phyloP scores from a whole-genome alignment of 1,284 basidiomycete genomes.

The Cystobasidium pallidum region DNA sequence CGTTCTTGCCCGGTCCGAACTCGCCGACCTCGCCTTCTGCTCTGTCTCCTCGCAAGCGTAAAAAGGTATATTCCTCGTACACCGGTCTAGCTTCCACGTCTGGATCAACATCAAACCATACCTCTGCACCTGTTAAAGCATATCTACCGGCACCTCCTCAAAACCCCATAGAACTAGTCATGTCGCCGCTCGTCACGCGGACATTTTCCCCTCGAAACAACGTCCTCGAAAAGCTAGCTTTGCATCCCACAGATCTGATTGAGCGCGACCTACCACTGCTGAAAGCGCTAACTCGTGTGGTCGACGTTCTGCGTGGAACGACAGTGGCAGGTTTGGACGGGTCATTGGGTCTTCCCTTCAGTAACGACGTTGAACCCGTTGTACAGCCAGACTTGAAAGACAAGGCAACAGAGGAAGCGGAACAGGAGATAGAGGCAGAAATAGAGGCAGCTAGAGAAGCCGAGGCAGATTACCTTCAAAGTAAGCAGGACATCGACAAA shows the following conservation, averaged over 20 bases:
- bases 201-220: slow-evolving; percentile 49
- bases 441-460: background rate
- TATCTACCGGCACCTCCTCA: slow-evolving; percentile 50
- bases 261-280: slow-evolving; percentile 51
- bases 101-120: slow-evolving; percentile 34
- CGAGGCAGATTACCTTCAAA: background rate
- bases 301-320: slow-evolving; percentile 50
- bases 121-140: slow-evolving; percentile 39
- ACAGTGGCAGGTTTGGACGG: slow-evolving; percentile 45
- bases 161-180: slow-evolving; percentile 51
- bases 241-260: slow-evolving; percentile 50
- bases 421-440: slow-evolving; percentile 10
- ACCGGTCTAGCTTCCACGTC: slow-evolving; percentile 32
- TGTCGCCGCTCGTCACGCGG: slow-evolving; percentile 45
- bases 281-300: slow-evolving; percentile 46
- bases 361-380: slow-evolving; percentile 24
- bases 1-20: slow-evolving; percentile 25
- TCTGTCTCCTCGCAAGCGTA: slow-evolving; percentile 25
- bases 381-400: slow-evolving; percentile 9
- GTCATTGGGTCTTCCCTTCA: slow-evolving; percentile 29
- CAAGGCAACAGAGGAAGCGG: slow-evolving; percentile 7
- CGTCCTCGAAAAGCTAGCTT: slow-evolving; percentile 46
- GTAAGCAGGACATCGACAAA: background rate
- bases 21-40: slow-evolving; percentile 39
- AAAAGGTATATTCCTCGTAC: slow-evolving; percentile 25